Evolutionary conservation across 257 asterid genomes (phyloP).

Genomic region (Plantago elongata): DNA sequence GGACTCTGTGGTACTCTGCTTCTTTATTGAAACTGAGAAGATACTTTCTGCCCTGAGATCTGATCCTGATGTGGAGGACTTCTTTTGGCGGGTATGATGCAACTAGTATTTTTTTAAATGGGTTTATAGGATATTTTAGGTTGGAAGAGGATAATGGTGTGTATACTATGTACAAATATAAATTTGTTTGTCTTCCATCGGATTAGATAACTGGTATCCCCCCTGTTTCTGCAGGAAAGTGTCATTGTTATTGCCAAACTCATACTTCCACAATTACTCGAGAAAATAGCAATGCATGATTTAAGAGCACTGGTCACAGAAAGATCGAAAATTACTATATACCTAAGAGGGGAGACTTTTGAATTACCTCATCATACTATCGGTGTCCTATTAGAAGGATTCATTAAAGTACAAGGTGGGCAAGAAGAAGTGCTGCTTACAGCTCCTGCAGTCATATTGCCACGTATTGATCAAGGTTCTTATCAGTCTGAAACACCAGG

Average conservation of each 20-base stretch:
- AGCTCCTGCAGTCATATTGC: conserved; percentile 63
- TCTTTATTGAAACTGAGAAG: conserved; percentile 71
- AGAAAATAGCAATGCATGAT: conserved; percentile 75
- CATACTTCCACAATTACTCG: conserved; percentile 76
- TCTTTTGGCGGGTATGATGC: conserved; percentile 84
- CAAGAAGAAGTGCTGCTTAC: conserved; percentile 58
- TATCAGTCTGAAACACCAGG: conserved; percentile 53
- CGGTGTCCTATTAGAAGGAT: conserved; percentile 88
- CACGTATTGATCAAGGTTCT: conserved; percentile 48
- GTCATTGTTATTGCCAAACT: conserved; percentile 64
- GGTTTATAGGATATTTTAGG: too few relatives aligned
- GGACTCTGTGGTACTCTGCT: conserved; percentile 78
- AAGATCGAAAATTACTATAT: conserved; percentile 56
- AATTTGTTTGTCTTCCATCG: too few relatives aligned
- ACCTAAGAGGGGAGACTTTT: conserved; percentile 73
- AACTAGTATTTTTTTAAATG: conserved; percentile 2
- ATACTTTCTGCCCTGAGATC: conserved; percentile 55
- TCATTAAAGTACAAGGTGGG: conserved; percentile 52
- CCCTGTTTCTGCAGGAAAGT: conserved; percentile 65
- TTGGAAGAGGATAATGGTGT: too few relatives aligned
- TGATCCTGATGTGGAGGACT: conserved; percentile 85
- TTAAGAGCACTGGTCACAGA: conserved; percentile 67
- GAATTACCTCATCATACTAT: conserved; percentile 71
- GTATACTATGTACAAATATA: too few relatives aligned
- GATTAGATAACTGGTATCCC: conserved; percentile 9